These are phyloP conservation scores for Fusarium vanettenii DNA, from an alignment of 2,329 filamentous ascomycete species.

Conservation along the genomic window DNA sequence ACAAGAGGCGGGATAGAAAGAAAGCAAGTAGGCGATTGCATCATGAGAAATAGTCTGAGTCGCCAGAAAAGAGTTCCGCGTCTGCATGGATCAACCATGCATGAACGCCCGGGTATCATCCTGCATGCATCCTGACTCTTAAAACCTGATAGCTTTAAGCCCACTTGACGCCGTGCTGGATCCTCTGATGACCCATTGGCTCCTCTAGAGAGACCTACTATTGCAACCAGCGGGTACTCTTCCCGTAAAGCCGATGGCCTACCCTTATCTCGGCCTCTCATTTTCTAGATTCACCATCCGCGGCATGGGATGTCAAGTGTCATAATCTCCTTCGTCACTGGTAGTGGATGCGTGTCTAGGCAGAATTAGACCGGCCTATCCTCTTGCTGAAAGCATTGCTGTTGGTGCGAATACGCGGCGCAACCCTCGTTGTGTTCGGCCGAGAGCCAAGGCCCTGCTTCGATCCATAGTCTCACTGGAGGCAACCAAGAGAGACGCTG, in stretches of 20 bases:
- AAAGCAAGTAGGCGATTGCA: not conserved
- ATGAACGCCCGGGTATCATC: not conserved
- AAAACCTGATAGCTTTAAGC: not conserved
- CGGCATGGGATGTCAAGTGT: not conserved
- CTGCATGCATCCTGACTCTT: not conserved
- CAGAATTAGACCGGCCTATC: not conserved
- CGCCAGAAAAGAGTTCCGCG: not conserved
- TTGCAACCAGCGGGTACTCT: not conserved
- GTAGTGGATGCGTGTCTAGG: not conserved
- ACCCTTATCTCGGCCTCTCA: not conserved
- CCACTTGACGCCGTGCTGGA: not conserved
- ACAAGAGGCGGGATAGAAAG: not conserved
- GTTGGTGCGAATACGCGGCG: not conserved
- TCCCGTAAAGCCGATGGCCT: not conserved
- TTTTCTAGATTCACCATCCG: not conserved
- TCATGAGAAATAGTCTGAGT: not conserved
- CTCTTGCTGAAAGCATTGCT: not conserved
- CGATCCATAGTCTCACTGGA: not conserved
- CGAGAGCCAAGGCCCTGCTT: not conserved
- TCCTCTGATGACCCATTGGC: not conserved
- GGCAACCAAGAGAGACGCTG: not conserved
- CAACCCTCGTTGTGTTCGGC: not conserved
- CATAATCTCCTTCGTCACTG: not conserved
- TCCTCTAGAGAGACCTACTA: not conserved
- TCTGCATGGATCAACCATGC: constrained; percentile 1